Percentiles rank a stretch among this genome's conserved stretches.
Conservation (phyloP, 768 basidiomycete species). For the Suillus plorans region DNA sequence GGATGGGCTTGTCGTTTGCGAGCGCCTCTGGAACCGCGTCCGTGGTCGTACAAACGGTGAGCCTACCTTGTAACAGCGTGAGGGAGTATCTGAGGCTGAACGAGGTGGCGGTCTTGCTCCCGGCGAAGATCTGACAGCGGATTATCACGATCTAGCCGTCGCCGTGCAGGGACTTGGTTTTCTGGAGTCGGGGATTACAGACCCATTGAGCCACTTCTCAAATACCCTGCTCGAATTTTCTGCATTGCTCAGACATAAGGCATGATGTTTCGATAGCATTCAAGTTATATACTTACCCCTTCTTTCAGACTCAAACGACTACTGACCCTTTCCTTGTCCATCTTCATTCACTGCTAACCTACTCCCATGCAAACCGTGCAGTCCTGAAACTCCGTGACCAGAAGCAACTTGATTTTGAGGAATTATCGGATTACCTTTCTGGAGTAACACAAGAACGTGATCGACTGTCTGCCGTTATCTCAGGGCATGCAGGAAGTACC, state of each 20-base stretch:
- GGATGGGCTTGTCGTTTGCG: conserved; percentile 81
- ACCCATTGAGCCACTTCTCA: conserved; percentile 95
- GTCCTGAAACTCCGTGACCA: conserved; percentile 95
- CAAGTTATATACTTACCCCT: conserved; percentile 1
- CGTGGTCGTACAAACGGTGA: conserved; percentile 86
- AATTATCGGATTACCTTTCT: conserved; percentile 91
- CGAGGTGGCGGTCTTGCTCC: conserved; percentile 78
- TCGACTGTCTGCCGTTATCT: conserved; percentile 83
- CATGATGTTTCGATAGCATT: conserved; percentile 32
- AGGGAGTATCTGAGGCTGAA: conserved; percentile 74
- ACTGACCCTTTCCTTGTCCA: conserved; percentile 90
- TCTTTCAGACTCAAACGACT: conserved; percentile 75
- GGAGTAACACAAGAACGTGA: conserved; percentile 94
- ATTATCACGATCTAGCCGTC: conserved; percentile 97
- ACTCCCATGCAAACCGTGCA: conserved; percentile 90
- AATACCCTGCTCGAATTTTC: conserved; percentile 96
- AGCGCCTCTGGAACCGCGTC: conserved; percentile 77
- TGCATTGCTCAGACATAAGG: conserved; percentile 80
- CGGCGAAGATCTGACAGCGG: conserved; percentile 91
- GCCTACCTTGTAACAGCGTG: conserved; percentile 36
- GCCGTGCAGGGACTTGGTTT: conserved; percentile 97
- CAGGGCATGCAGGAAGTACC: conserved; percentile 82
- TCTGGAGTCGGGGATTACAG: conserved; percentile 97
- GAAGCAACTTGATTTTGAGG: conserved; percentile 98
- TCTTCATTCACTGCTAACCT: conserved; percentile 89